Conservation (phyloP, 2,329 filamentous ascomycete species). For the Rhynchosporium secalis region DNA sequence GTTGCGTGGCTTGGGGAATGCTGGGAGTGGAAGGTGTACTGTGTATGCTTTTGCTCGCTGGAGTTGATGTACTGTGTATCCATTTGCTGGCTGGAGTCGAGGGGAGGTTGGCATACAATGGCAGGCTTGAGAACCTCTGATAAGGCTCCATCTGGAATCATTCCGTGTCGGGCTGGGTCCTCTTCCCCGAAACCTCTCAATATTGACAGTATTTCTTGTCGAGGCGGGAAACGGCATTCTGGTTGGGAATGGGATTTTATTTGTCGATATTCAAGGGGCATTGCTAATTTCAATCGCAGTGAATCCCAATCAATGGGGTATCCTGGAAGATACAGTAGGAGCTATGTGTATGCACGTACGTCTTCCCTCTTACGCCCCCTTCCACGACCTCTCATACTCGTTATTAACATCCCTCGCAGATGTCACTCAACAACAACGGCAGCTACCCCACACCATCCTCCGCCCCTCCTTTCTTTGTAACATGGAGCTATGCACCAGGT, state of each 20-base stretch:
- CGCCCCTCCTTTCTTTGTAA: slow-evolving; percentile 19
- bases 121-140: too few relatives aligned
- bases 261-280: neutral
- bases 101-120: too few relatives aligned
- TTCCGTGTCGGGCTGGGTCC: neutral
- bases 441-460: slow-evolving; percentile 19
- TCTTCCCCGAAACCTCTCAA: neutral
- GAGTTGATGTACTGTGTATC: too few relatives aligned
- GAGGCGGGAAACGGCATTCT: neutral
- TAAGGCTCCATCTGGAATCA: too few relatives aligned
- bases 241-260: neutral
- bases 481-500: slow-evolving; percentile 20
- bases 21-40: too few relatives aligned
- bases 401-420: slow-evolving; percentile 11
- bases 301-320: slow-evolving; percentile 23
- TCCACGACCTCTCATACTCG: neutral
- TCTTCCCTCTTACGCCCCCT: neutral
- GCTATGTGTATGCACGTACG: slow-evolving; percentile 21
- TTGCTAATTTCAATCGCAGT: slow-evolving; percentile 14
- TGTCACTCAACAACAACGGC: slow-evolving; percentile 10
- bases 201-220: neutral
- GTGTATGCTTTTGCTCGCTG: too few relatives aligned
- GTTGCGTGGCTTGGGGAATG: neutral
- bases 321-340: slow-evolving; percentile 9
- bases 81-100: too few relatives aligned